Base-by-base conservation (phyloP, 768 basidiomycete genomes). In the Calvatia gigantea region DNA sequence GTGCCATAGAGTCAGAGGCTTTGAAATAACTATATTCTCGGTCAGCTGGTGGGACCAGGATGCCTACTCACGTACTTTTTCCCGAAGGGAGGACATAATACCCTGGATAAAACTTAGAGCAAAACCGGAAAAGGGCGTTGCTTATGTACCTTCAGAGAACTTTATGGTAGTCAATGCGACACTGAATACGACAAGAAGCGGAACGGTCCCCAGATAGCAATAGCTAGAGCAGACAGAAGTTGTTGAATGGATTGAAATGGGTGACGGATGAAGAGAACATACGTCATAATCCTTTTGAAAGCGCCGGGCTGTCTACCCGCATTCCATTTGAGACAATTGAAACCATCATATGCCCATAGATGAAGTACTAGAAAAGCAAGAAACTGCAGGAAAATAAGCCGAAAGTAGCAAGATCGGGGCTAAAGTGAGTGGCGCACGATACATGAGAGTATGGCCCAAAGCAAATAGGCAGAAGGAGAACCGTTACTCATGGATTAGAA, bases 231-330 rank as follows among this genome's bases (percentile, higher is more conserved):
- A 47, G 15, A 58, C n/a, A 17, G 50, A 52, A 56, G 21, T 54
- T 45, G 51, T 60, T 48, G 63, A 63, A 65, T 59, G 50, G 49
- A 60, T 21, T 32, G 6, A 9, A 29, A 51, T 27, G 17, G 43
- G 19, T 28, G 49, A 29, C 33, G 39, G 42, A 56, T 23, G 44
- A 31, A 35, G 17, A 31, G 39, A 35, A 75, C 84, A 65, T 65
- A 91, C 88, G 88, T 92, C 91, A 93, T 93, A 65, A 93, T 78
- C 48, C 91, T 79, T 71, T 88, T 91, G 80, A 93, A 93, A 11
- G 90, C 84, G 54, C 91, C 91, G 54, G 86, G 87, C 66, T 89
- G 87, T 50, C 87, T 78, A 31, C 87, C 88, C 12, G 84, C 77
- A 65, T 83, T 77, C 88, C 89, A 91, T 68, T 74, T 79, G 43